phyloP scores from a whole-genome alignment of 202 grass and related monocot genomes.

The Sporobolus alterniflorus region DNA sequence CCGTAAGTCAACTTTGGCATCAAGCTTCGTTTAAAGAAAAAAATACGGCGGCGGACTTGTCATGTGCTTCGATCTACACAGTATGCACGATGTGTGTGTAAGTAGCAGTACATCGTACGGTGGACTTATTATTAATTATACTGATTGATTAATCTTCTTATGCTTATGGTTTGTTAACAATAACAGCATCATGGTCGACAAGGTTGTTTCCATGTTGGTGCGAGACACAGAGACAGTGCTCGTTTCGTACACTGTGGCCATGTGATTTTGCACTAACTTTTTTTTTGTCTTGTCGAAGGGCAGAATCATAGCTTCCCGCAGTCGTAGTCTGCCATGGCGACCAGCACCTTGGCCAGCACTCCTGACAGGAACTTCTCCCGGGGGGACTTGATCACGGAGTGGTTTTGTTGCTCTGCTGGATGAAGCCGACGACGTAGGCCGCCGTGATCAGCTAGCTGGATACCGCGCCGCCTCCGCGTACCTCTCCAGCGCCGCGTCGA shows the following conservation, averaged over 20 bases:
- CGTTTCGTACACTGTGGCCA: background rate
- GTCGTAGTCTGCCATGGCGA: conserved; percentile 55
- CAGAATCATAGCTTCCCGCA: conserved; percentile 47
- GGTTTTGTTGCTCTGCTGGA: conserved; percentile 61
- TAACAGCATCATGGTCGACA: background rate
- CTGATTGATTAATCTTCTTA: background rate
- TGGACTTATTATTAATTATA: background rate
- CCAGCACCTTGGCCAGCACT: conserved; percentile 24
- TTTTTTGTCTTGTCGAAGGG: background rate
- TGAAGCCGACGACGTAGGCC: conserved; percentile 49
- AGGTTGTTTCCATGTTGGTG: background rate
- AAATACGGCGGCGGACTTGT: background rate
- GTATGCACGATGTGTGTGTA: background rate
- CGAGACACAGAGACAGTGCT: background rate
- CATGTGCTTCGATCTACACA: background rate
- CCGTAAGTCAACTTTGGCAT: conserved; percentile 40
- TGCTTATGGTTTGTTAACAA: background rate
- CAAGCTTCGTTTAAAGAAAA: background rate
- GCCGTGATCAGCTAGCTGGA: conserved; percentile 58
- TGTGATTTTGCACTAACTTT: background rate
- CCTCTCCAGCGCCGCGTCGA: conserved; percentile 33
- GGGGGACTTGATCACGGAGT: conserved; percentile 39
- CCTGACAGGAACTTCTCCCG: conserved; percentile 56
- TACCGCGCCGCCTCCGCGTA: conserved; percentile 67
- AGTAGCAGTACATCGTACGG: conserved; percentile 16